Percentiles rank a stretch among this genome's conserved stretches.
These are phyloP conservation scores for Podospora anserina DNA, from an alignment of 495 filamentous ascomycete genomes.

Conservation along the genomic window DNA sequence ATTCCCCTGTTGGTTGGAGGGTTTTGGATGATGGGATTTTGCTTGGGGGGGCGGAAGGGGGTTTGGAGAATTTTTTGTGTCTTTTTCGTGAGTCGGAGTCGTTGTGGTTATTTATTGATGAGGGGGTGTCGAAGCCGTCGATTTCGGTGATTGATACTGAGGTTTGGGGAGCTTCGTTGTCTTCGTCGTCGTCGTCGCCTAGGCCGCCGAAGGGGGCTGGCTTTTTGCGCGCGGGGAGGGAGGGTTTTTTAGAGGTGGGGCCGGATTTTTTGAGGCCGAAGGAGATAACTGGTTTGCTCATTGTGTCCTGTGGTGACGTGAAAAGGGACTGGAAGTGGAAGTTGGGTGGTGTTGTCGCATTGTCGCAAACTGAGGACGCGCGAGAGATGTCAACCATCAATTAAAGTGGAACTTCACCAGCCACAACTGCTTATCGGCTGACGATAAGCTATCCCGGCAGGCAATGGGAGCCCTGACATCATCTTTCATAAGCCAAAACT, in stretches of 20 bases:
- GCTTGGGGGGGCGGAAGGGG: conserved; percentile 1
- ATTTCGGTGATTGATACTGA: conserved; percentile 26
- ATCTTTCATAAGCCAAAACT: not conserved
- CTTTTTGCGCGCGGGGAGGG: conserved; percentile 17
- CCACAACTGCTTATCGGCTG: conserved; percentile 1
- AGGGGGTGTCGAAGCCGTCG: conserved; percentile 15
- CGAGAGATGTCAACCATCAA: not conserved
- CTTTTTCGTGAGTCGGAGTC: conserved; percentile 19
- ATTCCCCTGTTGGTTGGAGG: conserved; percentile 25
- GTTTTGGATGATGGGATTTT: conserved; percentile 12
- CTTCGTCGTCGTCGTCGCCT: conserved; percentile 27
- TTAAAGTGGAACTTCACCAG: conserved; percentile 7
- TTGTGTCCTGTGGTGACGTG: conserved; percentile 6
- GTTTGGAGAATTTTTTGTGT: conserved; percentile 40
- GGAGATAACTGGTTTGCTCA: conserved; percentile 35
- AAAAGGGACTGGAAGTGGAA: not conserved
- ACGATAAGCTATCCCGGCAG: conserved; percentile 5
- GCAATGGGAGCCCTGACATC: not conserved
- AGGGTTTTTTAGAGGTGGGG: conserved; percentile 17
- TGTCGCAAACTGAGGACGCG: not conserved
- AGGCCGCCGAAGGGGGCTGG: conserved; percentile 31
- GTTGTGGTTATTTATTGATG: conserved; percentile 4
- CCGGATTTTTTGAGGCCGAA: conserved; percentile 40
- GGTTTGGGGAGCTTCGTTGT: conserved; percentile 16
- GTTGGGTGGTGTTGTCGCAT: not conserved